Base-by-base conservation (phyloP, 2,329 filamentous ascomycete species). In the Trichophyton schoenleinii region DNA sequence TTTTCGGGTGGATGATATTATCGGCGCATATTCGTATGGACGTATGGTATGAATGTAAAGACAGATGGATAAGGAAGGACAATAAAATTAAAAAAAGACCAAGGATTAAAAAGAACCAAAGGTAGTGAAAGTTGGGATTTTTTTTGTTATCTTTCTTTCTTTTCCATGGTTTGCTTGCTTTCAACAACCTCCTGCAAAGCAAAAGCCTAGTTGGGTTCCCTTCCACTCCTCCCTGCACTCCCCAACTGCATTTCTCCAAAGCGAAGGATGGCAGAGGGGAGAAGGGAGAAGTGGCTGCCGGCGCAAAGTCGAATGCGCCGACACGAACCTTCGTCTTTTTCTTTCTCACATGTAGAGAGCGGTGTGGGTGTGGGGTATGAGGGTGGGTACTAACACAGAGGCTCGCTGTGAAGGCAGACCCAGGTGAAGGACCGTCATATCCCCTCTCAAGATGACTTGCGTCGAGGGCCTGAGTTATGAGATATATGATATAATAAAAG, bases 311-410 rank as follows among this genome's bases (percentile, higher is more conserved):
- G 28, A 38, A 25, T 22, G 15, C 25, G 2, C 31, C 34, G 52
- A 55, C 52, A 55, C 52, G 52, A 36, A 55, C 25, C 52, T 55
- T 55, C 52, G 52, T 55, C 52, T 55, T 55, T 55, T 28, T 31
- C 28, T 55, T 31, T 55, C 52, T 55, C 52, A 28, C 52, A 36
- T 28, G 31, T 55, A 28, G 52, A 38, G 34, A 38, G 34, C 8
- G 34, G 34, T 9, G 8, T 9, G 8, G 34, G 34, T 38, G 34
- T 38, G 34, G 34, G 34, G 9, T 38, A 38, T 38, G 34, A 38
- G 34, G 8, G 34, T 4, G 34, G 34, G 11, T 38, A 38, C 11
- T 3, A 38, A 38, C 34, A 28, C 28, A 55, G 52, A 55, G 20
- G 28, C 52, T 34, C 18, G 52, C 52, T 55, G 52, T 28, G 52